These are phyloP conservation scores for Trifolium subterraneum DNA, from an alignment of 306 rosid species.

Conservation along the genomic window DNA sequence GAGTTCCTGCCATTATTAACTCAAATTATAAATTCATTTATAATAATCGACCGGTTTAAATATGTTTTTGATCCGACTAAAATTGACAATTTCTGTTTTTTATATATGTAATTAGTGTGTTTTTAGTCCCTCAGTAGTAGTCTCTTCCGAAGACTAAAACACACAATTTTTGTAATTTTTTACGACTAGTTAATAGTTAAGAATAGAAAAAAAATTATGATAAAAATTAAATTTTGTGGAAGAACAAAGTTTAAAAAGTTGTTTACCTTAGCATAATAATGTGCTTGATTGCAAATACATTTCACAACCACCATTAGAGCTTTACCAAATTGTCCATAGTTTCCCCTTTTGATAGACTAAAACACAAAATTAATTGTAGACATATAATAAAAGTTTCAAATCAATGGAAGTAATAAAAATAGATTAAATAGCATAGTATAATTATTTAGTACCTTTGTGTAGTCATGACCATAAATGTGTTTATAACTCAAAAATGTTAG, in stretches of 20 bases:
- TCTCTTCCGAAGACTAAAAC: neutral
- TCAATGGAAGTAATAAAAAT: neutral
- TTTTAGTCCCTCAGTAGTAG: neutral
- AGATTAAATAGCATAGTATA: neutral
- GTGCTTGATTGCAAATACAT: slow-evolving; percentile 60
- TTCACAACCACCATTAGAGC: slow-evolving; percentile 54
- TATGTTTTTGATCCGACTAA: neutral
- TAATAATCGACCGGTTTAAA: neutral
- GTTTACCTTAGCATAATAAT: slow-evolving; percentile 63
- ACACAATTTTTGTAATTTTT: neutral
- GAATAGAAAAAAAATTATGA: neutral
- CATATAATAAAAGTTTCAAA: slow-evolving; percentile 12
- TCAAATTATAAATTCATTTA: neutral
- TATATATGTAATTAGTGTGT: neutral
- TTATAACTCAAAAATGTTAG: slow-evolving; percentile 67
- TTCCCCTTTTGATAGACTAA: slow-evolving; percentile 57
- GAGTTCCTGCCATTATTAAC: slow-evolving; percentile 49
- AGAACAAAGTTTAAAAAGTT: neutral
- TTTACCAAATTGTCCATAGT: slow-evolving; percentile 57
- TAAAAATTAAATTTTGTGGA: neutral
- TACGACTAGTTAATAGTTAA: neutral
- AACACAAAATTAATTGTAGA: slow-evolving; percentile 23
- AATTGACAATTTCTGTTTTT: neutral
- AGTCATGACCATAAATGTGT: slow-evolving; percentile 79
- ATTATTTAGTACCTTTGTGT: slow-evolving; percentile 52